Base-by-base conservation (phyloP, 2,329 filamentous ascomycete species). In the Pseudodiploospora longispora region DNA sequence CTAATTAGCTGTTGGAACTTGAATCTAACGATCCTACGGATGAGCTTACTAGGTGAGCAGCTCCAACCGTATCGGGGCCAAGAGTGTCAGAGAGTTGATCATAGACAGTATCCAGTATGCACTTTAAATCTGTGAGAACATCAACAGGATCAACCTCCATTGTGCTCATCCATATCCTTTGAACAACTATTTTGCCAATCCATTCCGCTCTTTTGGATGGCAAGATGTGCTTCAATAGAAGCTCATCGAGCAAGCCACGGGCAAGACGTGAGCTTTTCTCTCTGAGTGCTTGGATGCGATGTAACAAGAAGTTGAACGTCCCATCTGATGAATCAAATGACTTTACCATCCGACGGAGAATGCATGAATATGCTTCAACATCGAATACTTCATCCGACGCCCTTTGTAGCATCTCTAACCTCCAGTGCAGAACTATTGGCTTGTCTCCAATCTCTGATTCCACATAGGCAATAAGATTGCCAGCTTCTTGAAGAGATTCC, bases 171-270 rank as follows among this genome's bases (percentile, higher is more conserved):
- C 81, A 84, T 5, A 88, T 65, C 3, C 85, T 75, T 5, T 78
- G 80, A 12, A 94, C 70, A 8, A 89, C 60, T 0, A 76, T 71
- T 52, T 78, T 84, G 47, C 90, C 86, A 30, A 87, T 68, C 80
- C 82, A 87, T 3, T 70, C 67, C 2, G 62, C 50, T 4, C 73
- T 72, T 4, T 67, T 69, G 28, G 70, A 63, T 46, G 66, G 52
- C 48, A 79, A 52, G 27, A 89, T 59, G 28, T 77, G 70, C n/a
- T 70, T 61, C 9, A 67, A 60, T 6, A 94, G 69, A 30, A 95
- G 71, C 6, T 81, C 70, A 41, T 85, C 79, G 3, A 94, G 64
- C 1, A 78, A 65, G 6, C 62, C 62, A 41, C 67, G 67, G 1
- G 72, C 75, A 19, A 75, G 55, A 5, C 57, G 61, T 7, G 71